Evolutionary conservation across 1,139 yeast genomes (phyloP), one percentile per base, ranked within the genome.

Genomic region (Trichomonascaceae sp.): DNA sequence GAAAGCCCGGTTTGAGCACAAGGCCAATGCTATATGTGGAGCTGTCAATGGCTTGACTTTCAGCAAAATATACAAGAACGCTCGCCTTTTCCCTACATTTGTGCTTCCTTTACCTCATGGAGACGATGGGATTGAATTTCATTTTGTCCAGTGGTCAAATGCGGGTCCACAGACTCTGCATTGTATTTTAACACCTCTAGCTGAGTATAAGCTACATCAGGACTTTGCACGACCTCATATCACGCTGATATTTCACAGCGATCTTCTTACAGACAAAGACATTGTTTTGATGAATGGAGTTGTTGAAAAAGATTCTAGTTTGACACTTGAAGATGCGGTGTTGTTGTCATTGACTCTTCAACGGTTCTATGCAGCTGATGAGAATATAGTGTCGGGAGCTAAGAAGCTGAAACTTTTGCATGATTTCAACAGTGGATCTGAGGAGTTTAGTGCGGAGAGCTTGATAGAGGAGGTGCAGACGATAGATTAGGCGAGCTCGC

Each of bases 211-310:
- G 69, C 78, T 90, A 43, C 97, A 93, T 66, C 83, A 82, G 58
- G 98, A 91, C 66, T 95, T 78, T 70, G 96, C 99, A 12, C 84
- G 88, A 65, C 99, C 99, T 1, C 99, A 95, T 68, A 90, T 98
- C 0, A 87, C 96, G 0, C 74, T 93, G 59, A 82, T 84, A 70
- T 87, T 93, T 77, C 98, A 93, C 72, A 82, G 84, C 53, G 97
- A 95, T 55, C 72, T 93, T 53, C 74, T 77, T 5, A 75, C 78
- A 0, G 77, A 78, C 18, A 85, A 87, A 61, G 83, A 77, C 1
- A 58, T 88, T 3, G 91, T 88, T 0, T 75, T 95, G 61, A 88
- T 91, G 96, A 90, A 90, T 63, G 96, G 98, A 0, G 79, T 78
- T 27, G 83, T 90, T 8, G 96, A 91, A 65, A 74, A 76, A 54